Percentiles rank a stretch among this genome's conserved stretches.
Conservation (phyloP, 257 asterid genomes). For the Leptodermis oblonga region DNA sequence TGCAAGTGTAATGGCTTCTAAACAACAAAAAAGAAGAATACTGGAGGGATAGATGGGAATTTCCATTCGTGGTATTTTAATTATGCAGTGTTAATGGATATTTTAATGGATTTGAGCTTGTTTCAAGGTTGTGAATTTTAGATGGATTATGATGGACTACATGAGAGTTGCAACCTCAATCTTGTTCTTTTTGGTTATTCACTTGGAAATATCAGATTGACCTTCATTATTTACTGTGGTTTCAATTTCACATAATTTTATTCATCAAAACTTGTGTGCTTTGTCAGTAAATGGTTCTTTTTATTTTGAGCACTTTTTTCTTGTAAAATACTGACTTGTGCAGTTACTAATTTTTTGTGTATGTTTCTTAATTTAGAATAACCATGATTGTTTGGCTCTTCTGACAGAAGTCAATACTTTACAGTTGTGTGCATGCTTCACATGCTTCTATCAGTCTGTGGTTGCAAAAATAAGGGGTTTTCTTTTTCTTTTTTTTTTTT, state of each 20-base stretch:
- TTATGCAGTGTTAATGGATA: neutral
- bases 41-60: neutral
- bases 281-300: neutral
- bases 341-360: neutral
- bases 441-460: neutral
- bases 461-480: conserved; percentile 12
- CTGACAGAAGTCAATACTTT: neutral
- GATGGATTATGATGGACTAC: neutral
- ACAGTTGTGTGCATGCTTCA: neutral
- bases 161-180: neutral
- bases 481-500: neutral
- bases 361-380: neutral
- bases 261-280: neutral
- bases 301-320: neutral
- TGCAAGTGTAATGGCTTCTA: neutral
- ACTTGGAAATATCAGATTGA: neutral
- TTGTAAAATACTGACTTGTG: neutral
- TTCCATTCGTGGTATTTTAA: neutral
- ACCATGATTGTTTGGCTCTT: neutral
- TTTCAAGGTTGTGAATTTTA: neutral
- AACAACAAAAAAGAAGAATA: neutral
- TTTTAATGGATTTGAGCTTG: neutral
- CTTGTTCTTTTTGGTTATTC: neutral
- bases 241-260: neutral
- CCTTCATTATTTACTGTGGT: neutral